Conservation (phyloP, 164 flowering plant species). For the Akebia trifoliata region DNA sequence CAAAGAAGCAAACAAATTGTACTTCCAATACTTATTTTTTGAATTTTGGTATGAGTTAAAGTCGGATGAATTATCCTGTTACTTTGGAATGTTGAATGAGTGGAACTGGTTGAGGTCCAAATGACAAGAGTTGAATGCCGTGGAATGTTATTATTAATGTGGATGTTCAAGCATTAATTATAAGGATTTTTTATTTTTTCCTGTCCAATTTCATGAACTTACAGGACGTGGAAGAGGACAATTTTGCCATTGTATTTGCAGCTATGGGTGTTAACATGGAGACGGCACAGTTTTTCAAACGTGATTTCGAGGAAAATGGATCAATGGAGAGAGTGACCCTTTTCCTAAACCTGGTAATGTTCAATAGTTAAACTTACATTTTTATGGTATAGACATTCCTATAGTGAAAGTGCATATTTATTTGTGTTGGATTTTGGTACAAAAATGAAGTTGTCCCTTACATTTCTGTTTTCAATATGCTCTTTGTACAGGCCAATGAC, state of each 20-base stretch:
- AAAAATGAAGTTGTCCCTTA: too few relatives aligned
- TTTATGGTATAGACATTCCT: not conserved
- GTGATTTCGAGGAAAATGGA: conserved; percentile 99
- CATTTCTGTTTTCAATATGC: conserved; percentile 12
- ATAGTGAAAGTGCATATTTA: too few relatives aligned
- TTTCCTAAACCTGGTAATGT: conserved; percentile 76
- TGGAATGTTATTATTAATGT: not conserved
- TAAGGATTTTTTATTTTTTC: not conserved
- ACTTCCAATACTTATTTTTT: not conserved
- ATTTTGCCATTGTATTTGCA: conserved; percentile 98
- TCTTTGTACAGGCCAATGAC: conserved; percentile 77
- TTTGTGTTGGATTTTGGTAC: too few relatives aligned
- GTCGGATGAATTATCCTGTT: not conserved
- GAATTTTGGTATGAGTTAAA: not conserved
- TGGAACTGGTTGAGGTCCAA: not conserved
- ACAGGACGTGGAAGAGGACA: conserved; percentile 86
- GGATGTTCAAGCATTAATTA: not conserved
- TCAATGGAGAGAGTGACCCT: conserved; percentile 99
- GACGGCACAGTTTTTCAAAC: conserved; percentile 96
- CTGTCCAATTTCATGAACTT: conserved; percentile 3
- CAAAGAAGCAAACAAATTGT: not conserved
- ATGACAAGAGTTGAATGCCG: not conserved
- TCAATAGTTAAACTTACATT: not conserved
- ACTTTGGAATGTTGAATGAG: conserved; percentile 1
- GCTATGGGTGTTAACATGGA: conserved; percentile 99